phyloP scores from a whole-genome alignment of 2,329 filamentous ascomycete species.

The Xylaria sp. region DNA sequence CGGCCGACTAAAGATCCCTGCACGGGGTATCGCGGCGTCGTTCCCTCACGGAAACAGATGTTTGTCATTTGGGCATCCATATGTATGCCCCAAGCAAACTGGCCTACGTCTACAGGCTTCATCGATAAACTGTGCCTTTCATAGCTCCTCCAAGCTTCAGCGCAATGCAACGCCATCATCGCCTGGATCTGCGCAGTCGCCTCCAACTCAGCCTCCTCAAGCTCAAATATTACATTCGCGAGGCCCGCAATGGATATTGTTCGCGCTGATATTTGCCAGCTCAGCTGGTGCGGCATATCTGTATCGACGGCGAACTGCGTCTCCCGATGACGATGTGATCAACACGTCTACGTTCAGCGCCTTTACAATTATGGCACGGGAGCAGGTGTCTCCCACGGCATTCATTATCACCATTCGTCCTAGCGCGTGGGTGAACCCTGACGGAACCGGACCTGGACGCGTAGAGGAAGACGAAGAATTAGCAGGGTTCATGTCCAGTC shows the following conservation, averaged over 20 bases:
- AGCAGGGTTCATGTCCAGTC: conserved; percentile 22
- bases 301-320: conserved; percentile 16
- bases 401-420: conserved; percentile 73
- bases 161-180: not conserved
- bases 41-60: too few species aligned
- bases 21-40: too few species aligned
- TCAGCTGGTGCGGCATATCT: conserved; percentile 29
- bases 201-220: not conserved
- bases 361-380: conserved; percentile 71
- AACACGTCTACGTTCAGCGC: conserved; percentile 71
- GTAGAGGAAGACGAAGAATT: conserved; percentile 26
- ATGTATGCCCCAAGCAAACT: too few species aligned
- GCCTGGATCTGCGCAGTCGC: not conserved
- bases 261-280: conserved; percentile 28
- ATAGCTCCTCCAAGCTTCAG: too few species aligned
- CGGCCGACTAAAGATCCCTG: too few species aligned
- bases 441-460: conserved; percentile 17
- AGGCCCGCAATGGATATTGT: conserved; percentile 28
- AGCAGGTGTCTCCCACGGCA: conserved; percentile 72
- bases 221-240: too few species aligned
- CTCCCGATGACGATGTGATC: conserved; percentile 50
- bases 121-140: too few species aligned
- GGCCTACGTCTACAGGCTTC: too few species aligned
- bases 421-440: conserved; percentile 20
- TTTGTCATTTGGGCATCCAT: too few species aligned